Base-by-base conservation (phyloP, 2,329 filamentous ascomycete species). In the Colletotrichum somersetense region DNA sequence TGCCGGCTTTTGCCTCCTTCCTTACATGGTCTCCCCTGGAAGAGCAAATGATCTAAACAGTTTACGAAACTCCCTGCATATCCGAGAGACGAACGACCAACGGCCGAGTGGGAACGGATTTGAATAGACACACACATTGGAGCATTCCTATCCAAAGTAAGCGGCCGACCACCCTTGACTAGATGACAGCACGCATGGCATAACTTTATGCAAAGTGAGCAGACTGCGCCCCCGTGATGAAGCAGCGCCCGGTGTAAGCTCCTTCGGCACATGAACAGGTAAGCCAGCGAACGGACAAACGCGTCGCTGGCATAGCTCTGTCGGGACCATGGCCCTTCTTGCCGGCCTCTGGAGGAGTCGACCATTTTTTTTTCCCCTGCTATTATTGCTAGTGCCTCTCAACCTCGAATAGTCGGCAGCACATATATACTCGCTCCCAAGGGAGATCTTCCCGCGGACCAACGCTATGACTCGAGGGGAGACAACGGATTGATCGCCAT, bases 51-150 rank as follows among this genome's bases (percentile, higher is more conserved):
- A 40, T 40, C 61, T 53, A 62, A 46, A 40, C 61, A 14, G 33
- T 23, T 20, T 40, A 40, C 46, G 61, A 62, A 52, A 26, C 61
- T 53, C 14, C 42, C 52, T 44, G 62, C 52, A 69, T 66, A 30
- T 44, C 42, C 20, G 52, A 44, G 33, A 42, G 52, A 35, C 55
- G 33, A 33, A 23, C 55, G 52, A 53, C 40, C 30, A 30, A 26
- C 33, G 33, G 55, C 42, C 52, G 62, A 58, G 61, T 33, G 52
- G 50, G 38, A 52, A 62, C 48, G 26, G 26, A 23, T 3, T 3
- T 16, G 48, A 33, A 33, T 30, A 30, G n/a, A 23, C 10, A 35
- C 61, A 63, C 52, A 16, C 46, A 26, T 23, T 33, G 23, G 20
- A 46, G 42, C 62, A 42, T 42, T 44, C 20, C 44, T 57, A 20